Conservation (phyloP, 2,329 filamentous ascomycete genomes). For the Westerdykella ornata region DNA sequence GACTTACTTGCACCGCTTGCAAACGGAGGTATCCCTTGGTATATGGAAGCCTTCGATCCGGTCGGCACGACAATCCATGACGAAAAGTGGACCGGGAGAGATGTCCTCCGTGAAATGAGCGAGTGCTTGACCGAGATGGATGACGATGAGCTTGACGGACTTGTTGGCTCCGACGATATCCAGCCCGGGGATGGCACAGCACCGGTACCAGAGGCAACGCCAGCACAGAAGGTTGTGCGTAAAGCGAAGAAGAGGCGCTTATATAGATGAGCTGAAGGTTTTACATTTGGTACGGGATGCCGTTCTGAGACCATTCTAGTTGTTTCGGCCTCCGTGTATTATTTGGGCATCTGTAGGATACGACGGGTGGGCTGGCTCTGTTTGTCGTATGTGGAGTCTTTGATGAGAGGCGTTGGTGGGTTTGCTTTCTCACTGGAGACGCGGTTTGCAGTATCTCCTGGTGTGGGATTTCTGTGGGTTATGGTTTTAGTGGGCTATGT, state of each 20-base stretch:
- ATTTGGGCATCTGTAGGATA: slow-evolving; percentile 9
- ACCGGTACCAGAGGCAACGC: slow-evolving; percentile 19
- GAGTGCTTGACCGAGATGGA: slow-evolving; percentile 89
- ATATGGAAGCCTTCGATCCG: slow-evolving; percentile 73
- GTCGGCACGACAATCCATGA: slow-evolving; percentile 69
- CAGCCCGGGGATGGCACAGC: slow-evolving; percentile 18
- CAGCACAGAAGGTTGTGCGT: slow-evolving; percentile 24
- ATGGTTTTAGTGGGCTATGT: no score
- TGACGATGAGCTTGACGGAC: slow-evolving; percentile 75
- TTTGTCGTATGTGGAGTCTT: neutral
- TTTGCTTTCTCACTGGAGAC: neutral
- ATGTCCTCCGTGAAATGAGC: slow-evolving; percentile 66
- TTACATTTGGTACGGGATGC: slow-evolving; percentile 7
- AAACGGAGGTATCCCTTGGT: slow-evolving; percentile 77
- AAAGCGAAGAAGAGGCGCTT: slow-evolving; percentile 28
- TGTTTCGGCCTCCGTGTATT: slow-evolving; percentile 6
- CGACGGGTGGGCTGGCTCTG: neutral
- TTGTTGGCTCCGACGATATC: slow-evolving; percentile 31
- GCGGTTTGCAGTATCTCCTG: no score
- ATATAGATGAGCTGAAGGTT: slow-evolving; percentile 13
- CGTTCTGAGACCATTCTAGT: slow-evolving; percentile 1
- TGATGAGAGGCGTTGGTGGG: neutral
- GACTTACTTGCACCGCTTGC: slow-evolving; percentile 44
- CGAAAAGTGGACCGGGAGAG: slow-evolving; percentile 65
- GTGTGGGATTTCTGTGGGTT: no score